Evolutionary conservation across 2,329 filamentous ascomycete genomes (phyloP), one percentile per base, ranked within the genome.

Genomic region (Botrytis galanthina): DNA sequence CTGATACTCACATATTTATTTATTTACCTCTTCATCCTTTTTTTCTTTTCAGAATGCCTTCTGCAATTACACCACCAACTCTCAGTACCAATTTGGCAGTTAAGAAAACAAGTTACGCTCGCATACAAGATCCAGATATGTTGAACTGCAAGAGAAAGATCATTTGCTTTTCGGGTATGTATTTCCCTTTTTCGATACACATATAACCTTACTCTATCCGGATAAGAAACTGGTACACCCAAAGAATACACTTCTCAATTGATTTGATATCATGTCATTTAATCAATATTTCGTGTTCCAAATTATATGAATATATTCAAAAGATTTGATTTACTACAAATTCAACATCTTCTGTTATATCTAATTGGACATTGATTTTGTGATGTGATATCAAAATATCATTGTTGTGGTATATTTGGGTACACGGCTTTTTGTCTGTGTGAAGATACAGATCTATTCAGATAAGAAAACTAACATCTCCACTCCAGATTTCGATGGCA

Each of bases 401-500:
- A 29, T 1, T 29, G 51, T 54, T 16, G 7, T 8, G 6, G 2
- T 29, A 3, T 54, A 54, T 16, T 29, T 18, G n/a, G 51, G 51
- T 54, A 26, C 5, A n/a, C 48, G n/a, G 22, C 22, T 29, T 54
- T 29, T 54, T 29, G 8, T 29, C n/a, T 29, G 29, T 29, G 3
- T 54, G 48, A 29, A 16, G n/a, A n/a, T 54, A 29, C 18, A 54
- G 14, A n/a, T 54, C 16, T 54, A 54, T 54, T 9, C 16, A 54
- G 51, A 54, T n/a, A 39, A 39, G 5, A 39, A 39, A 62, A 60
- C 71, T 77, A 75, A 77, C 73, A 59, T 4, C 67, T 74, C 22
- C 39, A 35, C 35, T 14, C 67, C 44, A 91, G 89, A 92, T 81
- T 92, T 92, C 77, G 90, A 92, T 80, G 90, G 90, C 75, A 92